Base-by-base conservation (phyloP, 495 filamentous ascomycete species). In the Sphaerosporella brunnea region DNA sequence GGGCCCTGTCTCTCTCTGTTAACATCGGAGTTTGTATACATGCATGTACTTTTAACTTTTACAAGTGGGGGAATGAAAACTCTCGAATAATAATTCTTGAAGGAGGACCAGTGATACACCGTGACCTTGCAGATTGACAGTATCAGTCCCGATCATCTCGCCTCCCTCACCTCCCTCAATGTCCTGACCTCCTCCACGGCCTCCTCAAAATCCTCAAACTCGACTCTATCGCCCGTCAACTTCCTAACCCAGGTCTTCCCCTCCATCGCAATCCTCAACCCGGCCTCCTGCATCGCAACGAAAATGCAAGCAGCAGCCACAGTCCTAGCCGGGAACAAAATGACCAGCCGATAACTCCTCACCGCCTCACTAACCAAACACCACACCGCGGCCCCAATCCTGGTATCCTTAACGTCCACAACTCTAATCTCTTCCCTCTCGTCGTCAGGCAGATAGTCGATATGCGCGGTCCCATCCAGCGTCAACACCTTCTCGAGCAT, bases 131-230 rank as follows among this genome's bases (percentile, higher is more conserved):
- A n/a, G n/a, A n/a, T n/a, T n/a, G n/a, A n/a, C n/a, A n/a, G n/a
- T n/a, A n/a, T n/a, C n/a, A n/a, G n/a, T n/a, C n/a, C n/a, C n/a
- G n/a, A 32, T 32, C 28, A 32, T 32, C 28, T 5, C 13, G 23
- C 19, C 41, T 44, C n/a, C 41, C 18, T 8, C 41, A 11, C 13
- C 41, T 19, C 13, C 20, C 28, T 13, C 28, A 32, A 24, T 25
- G 5, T 39, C 45, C 35, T 23, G 9, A 59, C 48, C 37, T 61
- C 54, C 34, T 52, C 54, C 19, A 65, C 37, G 4, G 63, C 55
- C 45, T 67, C 65, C 35, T 63, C 60, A 43, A 67, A 63, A 53
- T 66, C 65, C 21, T 63, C 65, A 18, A 52, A 26, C 38, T 65
- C 65, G 1, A 67, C 65, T 36, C 64, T 64, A 16, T 59, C 58